Evolutionary conservation across 805 yeast genomes (phyloP), one percentile per base, ranked within the genome.

Genomic region (Nakazawaea peltata): DNA sequence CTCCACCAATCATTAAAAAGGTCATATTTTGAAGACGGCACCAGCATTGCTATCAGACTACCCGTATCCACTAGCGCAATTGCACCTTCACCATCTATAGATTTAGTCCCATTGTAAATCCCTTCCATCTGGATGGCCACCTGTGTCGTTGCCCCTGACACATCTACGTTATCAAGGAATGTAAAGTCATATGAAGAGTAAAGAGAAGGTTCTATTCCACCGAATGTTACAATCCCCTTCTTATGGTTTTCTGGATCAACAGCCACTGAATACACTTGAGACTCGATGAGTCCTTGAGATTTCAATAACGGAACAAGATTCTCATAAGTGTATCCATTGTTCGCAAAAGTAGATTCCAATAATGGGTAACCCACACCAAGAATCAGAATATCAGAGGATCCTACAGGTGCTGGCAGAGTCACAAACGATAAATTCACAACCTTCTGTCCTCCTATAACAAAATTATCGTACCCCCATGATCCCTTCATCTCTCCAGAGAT

Each of bases 361-460:
- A 75, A 81, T 4, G 72, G 58, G 33, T 81, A 63, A 8, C 92
- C 90, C 41, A 83, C 73, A 19, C 88, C 87, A 27, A 83, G 55
- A 18, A 84, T 88, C 37, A 94, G 90, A 39, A 68, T 58, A 7
- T 74, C 54, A 3, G 88, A 74, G 42, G 74, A n/a, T n/a, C n/a
- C 72, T 1, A 84, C 71, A 22, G 56, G 53, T 48, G 74, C 74
- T 3, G 83, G 92, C 16, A 86, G 74, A 2, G 94, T 96, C 7
- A 25, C 27, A 53, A 87, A 69, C 5, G 86, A 74, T 19, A 81
- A 57, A 37, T 63, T 58, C 0, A 60, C 41, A 11, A 83, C 59
- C 2, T 63, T 54, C 10, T 66, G 53, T 32, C 64, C 71, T 30
- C 77, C 74, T 35, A 83, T 47, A 2, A 45, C 41, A 5, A 87